These are phyloP conservation scores for Solidago caesia DNA, from an alignment of 129 eudicot species.

Conservation along the genomic window DNA sequence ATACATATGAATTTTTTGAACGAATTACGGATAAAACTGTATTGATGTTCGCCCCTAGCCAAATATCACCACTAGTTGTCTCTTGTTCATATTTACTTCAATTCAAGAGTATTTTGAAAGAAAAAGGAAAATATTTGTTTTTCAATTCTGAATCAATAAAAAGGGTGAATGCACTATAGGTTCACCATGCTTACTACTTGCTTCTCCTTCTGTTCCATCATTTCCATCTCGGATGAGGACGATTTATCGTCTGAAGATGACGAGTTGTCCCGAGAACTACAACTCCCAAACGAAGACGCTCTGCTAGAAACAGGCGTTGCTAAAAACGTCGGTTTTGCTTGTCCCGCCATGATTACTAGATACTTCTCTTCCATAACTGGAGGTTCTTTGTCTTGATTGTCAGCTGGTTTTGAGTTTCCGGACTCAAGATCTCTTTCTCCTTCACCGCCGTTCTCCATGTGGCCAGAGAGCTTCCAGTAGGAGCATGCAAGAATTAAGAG, in stretches of 20 bases:
- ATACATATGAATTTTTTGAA: too few relatives aligned
- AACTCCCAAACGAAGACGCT: conserved; percentile 25
- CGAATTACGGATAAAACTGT: background rate
- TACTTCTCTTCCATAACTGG: conserved; percentile 58
- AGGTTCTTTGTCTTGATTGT: conserved; percentile 17
- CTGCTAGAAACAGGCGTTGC: conserved; percentile 50
- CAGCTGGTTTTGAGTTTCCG: conserved; percentile 38
- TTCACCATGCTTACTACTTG: background rate
- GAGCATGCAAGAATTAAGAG: conserved; percentile 68
- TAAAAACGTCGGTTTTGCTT: conserved; percentile 60
- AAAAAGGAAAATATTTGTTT: background rate
- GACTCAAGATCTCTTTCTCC: conserved; percentile 38
- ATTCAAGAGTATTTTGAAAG: conserved; percentile 2
- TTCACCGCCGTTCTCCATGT: conserved; percentile 16
- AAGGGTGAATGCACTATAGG: background rate
- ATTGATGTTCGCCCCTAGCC: background rate
- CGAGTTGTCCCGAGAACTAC: conserved; percentile 26
- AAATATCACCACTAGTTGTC: conserved; percentile 10
- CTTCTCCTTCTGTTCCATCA: background rate
- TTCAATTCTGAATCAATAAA: background rate
- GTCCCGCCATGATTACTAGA: conserved; percentile 74
- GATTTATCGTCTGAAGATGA: conserved; percentile 6
- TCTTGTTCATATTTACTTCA: background rate
- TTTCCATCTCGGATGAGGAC: conserved; percentile 3
- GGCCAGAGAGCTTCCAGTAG: conserved; percentile 49